Percentiles rank a stretch among this genome's conserved stretches.
Evolutionary conservation across 2,329 filamentous ascomycete genomes (phyloP).

Genomic region (Phialocephala subalpina): DNA sequence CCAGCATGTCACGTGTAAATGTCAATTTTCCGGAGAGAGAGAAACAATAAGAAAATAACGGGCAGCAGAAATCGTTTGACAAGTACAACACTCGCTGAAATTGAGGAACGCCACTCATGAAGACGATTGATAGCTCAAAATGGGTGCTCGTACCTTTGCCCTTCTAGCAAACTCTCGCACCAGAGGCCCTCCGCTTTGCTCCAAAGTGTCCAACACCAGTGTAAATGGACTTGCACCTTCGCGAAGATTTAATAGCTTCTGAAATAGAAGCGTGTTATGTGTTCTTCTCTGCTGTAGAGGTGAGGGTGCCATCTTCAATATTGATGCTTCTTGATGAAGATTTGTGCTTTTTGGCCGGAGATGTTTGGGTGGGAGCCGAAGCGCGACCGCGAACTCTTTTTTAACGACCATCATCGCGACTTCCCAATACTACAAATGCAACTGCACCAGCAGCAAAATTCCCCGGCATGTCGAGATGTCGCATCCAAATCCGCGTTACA

Average conservation of each 20-base stretch:
- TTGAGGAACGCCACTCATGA: background rate
- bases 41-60: background rate
- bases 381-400: background rate
- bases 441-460: too few relatives aligned
- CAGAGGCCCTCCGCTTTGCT: conserved; percentile 78
- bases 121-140: conserved; percentile 1
- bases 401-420: background rate
- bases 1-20: background rate
- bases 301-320: conserved; percentile 59
- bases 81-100: background rate
- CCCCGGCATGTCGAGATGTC: too few relatives aligned
- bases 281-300: conserved; percentile 76
- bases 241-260: conserved; percentile 80
- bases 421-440: background rate
- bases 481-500: too few relatives aligned
- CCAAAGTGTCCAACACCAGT: conserved; percentile 82
- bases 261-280: conserved; percentile 84
- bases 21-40: background rate
- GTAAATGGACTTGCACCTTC: conserved; percentile 88
- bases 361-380: background rate
- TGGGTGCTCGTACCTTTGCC: conserved; percentile 64
- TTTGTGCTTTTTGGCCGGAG: background rate
- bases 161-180: conserved; percentile 77
- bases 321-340: conserved; percentile 9
- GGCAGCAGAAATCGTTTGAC: background rate